A percentile compares a stretch with the other conserved stretches of the same genome.
Evolutionary conservation across 306 rosid species (phyloP).

Genomic region (Rubus parviflorus): DNA sequence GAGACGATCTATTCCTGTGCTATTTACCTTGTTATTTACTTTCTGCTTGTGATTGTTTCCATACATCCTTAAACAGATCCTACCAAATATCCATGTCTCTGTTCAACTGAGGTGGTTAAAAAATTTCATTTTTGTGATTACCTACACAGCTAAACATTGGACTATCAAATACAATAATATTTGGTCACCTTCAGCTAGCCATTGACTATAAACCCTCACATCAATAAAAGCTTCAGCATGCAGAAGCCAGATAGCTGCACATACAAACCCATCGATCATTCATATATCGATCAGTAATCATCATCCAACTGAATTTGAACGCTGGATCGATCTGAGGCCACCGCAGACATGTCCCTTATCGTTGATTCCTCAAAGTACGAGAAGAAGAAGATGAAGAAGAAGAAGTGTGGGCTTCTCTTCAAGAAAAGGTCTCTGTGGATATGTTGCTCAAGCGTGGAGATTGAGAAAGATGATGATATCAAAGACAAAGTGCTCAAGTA

Average conservation of each 20-base stretch:
- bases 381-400: conserved; percentile 1
- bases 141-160: background rate
- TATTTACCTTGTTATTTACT: too few relatives aligned
- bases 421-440: conserved; percentile 17
- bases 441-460: conserved; percentile 32
- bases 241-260: too few relatives aligned
- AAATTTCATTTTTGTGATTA: too few relatives aligned
- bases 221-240: background rate
- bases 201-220: background rate
- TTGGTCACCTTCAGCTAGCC: background rate
- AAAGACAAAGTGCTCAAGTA: conserved; percentile 2
- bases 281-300: background rate
- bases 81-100: background rate
- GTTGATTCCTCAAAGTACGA: background rate
- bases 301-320: background rate
- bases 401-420: background rate
- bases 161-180: background rate
- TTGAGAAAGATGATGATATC: conserved; percentile 13
- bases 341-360: background rate
- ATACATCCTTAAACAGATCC: too few relatives aligned
- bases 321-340: background rate
- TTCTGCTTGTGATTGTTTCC: too few relatives aligned
- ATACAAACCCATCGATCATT: background rate
- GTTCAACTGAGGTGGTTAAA: background rate
- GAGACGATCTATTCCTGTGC: too few relatives aligned